Evolutionary conservation across 441 rosid genomes (phyloP).

Genomic region (Brassica balearica): DNA sequence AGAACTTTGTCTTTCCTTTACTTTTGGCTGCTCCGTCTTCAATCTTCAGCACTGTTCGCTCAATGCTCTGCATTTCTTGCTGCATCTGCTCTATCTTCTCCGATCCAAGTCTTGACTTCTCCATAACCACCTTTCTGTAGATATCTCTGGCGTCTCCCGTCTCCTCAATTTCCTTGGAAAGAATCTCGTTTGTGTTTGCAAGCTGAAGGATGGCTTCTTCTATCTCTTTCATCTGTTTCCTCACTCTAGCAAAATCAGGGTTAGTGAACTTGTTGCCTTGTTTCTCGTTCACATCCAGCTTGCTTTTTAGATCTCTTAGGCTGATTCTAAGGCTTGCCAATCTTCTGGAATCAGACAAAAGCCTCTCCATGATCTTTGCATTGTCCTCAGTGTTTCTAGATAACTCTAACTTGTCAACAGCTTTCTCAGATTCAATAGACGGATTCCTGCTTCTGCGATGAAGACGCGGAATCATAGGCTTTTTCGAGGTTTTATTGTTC

Average conservation of each 20-base stretch:
- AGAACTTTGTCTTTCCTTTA: constrained; percentile 54
- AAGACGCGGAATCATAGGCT: constrained; percentile 38
- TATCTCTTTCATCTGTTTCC: constrained; percentile 63
- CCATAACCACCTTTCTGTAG: constrained; percentile 55
- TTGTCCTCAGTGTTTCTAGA: constrained; percentile 52
- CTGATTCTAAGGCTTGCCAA: constrained; percentile 60
- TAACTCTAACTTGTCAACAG: constrained; percentile 65
- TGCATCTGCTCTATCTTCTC: constrained; percentile 81
- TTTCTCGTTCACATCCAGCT: constrained; percentile 59
- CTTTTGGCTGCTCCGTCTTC: constrained; percentile 67
- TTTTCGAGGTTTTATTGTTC: constrained; percentile 38
- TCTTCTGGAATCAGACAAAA: constrained; percentile 70
- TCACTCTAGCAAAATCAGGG: constrained; percentile 60
- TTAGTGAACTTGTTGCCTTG: constrained; percentile 52
- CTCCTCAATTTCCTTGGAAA: constrained; percentile 59
- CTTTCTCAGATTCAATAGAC: constrained; percentile 48
- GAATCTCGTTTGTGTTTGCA: constrained; percentile 54
- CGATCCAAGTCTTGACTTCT: constrained; percentile 61
- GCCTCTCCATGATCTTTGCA: constrained; percentile 72
- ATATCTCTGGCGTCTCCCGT: constrained; percentile 52
- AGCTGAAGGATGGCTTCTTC: constrained; percentile 72
- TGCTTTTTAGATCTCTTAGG: constrained; percentile 66
- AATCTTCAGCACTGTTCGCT: constrained; percentile 63
- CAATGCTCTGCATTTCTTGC: constrained; percentile 79
- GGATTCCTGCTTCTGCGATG: constrained; percentile 49